Evolutionary conservation across 345 rosid genomes (phyloP).

Genomic region (Gossypium anomalum): DNA sequence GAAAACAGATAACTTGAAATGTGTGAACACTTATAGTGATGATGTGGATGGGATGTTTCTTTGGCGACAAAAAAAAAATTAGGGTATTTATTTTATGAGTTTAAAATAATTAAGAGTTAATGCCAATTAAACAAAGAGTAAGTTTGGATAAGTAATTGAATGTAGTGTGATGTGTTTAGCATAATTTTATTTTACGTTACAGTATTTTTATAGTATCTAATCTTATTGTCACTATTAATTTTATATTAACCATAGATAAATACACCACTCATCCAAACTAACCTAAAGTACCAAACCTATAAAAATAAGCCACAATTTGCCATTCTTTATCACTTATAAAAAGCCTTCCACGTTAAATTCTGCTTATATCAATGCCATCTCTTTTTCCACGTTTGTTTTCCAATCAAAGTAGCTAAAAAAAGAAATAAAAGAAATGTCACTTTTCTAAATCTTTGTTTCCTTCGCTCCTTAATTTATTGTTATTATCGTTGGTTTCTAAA

Average conservation of each 20-base stretch:
- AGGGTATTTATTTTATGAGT: neutral
- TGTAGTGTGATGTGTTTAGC: fast-evolving
- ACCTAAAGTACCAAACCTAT: neutral
- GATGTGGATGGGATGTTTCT: neutral
- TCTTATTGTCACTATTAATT: fast-evolving
- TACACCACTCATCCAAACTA: fast-evolving
- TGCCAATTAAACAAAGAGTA: fast-evolving
- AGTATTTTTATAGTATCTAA: too few species aligned
- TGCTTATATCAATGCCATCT: neutral
- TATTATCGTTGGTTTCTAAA: neutral
- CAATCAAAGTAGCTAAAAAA: neutral
- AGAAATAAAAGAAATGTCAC: neutral
- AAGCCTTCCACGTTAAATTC: neutral
- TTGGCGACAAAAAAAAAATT: neutral
- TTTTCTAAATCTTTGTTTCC: neutral
- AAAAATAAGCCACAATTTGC: neutral
- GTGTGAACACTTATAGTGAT: neutral
- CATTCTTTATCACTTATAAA: neutral
- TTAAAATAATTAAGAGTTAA: too few species aligned
- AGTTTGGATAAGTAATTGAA: fast-evolving
- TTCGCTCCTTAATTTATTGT: neutral
- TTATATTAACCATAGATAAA: fast-evolving
- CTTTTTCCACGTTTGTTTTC: neutral
- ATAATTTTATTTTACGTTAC: fast-evolving
- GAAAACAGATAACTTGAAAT: neutral